Evolutionary conservation across 2,329 filamentous ascomycete species (phyloP).

Genomic region (Fusarium robinianum): DNA sequence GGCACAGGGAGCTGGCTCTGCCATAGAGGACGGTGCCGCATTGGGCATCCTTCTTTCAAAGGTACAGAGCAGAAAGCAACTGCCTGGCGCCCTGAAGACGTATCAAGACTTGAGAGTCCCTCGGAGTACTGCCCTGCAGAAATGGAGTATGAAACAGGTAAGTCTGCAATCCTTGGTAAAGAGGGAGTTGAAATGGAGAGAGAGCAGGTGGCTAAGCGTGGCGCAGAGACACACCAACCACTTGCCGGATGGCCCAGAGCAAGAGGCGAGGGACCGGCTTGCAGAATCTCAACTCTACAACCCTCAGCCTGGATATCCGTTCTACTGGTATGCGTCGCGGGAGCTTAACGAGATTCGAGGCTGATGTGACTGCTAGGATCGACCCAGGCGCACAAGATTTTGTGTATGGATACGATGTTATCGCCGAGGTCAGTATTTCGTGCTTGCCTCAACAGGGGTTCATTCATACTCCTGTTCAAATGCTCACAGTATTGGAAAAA

Average conservation of each 20-base stretch:
- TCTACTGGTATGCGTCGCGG: slow-evolving; percentile 2
- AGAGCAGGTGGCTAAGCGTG: not conserved
- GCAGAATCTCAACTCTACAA: slow-evolving; percentile 3
- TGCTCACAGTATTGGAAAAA: not conserved
- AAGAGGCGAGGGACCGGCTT: slow-evolving; percentile 2
- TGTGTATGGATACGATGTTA: slow-evolving; percentile 8
- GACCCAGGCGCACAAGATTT: slow-evolving; percentile 4
- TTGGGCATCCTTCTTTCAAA: slow-evolving; percentile 1
- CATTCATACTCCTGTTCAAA: not conserved
- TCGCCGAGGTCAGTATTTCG: slow-evolving; percentile 1
- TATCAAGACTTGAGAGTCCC: slow-evolving; percentile 6
- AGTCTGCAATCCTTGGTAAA: not conserved
- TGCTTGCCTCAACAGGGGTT: too few relatives aligned
- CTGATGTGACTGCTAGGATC: slow-evolving; percentile 4
- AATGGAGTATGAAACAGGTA: slow-evolving; percentile 9
- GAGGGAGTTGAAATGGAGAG: not conserved
- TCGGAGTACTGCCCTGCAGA: slow-evolving; percentile 4
- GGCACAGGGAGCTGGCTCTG: slow-evolving; percentile 7
- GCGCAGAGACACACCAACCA: slow-evolving; percentile 7
- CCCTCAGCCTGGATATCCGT: slow-evolving; percentile 3
- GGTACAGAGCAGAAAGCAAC: not conserved
- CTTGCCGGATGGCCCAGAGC: slow-evolving; percentile 10
- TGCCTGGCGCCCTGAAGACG: slow-evolving; percentile 2
- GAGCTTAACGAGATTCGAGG: not conserved
- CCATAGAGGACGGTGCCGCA: slow-evolving; percentile 6